phyloP scores from a whole-genome alignment of 805 yeast species.

The Spathaspora gorwiae region DNA sequence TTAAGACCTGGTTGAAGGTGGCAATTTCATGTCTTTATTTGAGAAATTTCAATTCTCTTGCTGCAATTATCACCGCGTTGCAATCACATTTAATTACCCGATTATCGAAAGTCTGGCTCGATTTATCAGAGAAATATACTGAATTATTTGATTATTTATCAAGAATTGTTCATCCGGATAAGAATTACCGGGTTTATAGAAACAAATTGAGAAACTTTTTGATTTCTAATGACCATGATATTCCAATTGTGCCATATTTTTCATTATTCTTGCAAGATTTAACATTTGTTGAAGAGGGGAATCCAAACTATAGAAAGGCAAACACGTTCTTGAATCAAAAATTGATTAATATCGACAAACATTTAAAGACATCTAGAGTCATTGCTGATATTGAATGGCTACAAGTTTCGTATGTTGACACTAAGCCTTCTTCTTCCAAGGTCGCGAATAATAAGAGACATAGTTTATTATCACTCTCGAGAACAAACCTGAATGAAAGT shows the following conservation, averaged over 20 bases:
- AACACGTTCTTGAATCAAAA: slow-evolving; percentile 53
- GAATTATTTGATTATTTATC: slow-evolving; percentile 61
- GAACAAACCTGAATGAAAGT: neutral
- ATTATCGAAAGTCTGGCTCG: slow-evolving; percentile 55
- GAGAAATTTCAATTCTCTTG: slow-evolving; percentile 73
- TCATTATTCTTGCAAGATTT: slow-evolving; percentile 73
- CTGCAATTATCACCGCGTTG: slow-evolving; percentile 71
- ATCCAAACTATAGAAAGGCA: slow-evolving; percentile 60
- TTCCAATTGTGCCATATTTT: slow-evolving; percentile 74
- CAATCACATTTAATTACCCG: slow-evolving; percentile 71
- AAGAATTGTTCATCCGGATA: slow-evolving; percentile 68
- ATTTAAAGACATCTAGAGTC: slow-evolving; percentile 59
- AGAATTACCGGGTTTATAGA: slow-evolving; percentile 68
- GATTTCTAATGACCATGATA: slow-evolving; percentile 41
- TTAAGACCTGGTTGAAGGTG: slow-evolving; percentile 70
- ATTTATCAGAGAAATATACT: slow-evolving; percentile 52
- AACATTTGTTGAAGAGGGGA: slow-evolving; percentile 81
- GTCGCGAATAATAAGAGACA: slow-evolving; percentile 14
- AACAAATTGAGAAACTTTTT: slow-evolving; percentile 55
- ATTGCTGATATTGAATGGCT: slow-evolving; percentile 63
- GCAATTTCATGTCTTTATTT: slow-evolving; percentile 69
- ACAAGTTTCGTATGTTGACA: slow-evolving; percentile 53
- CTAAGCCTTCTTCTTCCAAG: neutral
- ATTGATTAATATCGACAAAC: slow-evolving; percentile 70
- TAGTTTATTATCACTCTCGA: slow-evolving; percentile 16